A percentile compares a stretch with the other conserved stretches of the same genome.
Evolutionary conservation across 169 alveolate genomes (phyloP).

Genomic region (Eimeria acervulina): DNA sequence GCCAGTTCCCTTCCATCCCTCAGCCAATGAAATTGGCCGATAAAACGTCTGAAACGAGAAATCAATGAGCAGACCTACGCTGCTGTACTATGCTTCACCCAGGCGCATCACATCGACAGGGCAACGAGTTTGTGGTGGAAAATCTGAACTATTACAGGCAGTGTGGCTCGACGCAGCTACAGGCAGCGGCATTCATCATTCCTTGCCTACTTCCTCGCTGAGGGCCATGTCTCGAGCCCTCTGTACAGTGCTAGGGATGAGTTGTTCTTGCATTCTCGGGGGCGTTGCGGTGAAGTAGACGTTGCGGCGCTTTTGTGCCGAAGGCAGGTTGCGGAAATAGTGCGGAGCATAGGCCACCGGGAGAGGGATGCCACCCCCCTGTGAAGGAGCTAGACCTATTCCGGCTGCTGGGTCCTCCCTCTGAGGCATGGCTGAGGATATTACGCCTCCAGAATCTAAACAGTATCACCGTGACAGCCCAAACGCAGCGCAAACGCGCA

Average conservation of each 20-base stretch:
- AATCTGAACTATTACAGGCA: not conserved
- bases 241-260: constrained; percentile 32
- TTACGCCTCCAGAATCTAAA: not conserved
- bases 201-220: constrained; percentile 27
- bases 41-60: constrained; percentile 36
- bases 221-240: constrained; percentile 71
- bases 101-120: not conserved
- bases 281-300: constrained; percentile 71
- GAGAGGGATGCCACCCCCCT: constrained; percentile 72
- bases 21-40: constrained; percentile 38
- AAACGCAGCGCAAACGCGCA: not conserved
- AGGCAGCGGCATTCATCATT: not conserved
- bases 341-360: constrained; percentile 77
- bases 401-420: constrained; percentile 9
- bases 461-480: not conserved
- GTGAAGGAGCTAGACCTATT: constrained; percentile 67
- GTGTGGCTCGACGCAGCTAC: not conserved
- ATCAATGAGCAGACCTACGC: not conserved
- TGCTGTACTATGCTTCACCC: not conserved
- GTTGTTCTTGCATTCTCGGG: constrained; percentile 28
- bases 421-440: not conserved
- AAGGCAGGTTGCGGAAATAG: constrained; percentile 60
- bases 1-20: constrained; percentile 66
- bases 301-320: constrained; percentile 74
- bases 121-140: not conserved